Percentiles rank a stretch among this genome's conserved stretches.
Conservation (phyloP, 2,329 filamentous ascomycete species). For the Dactylellina drechsleri region DNA sequence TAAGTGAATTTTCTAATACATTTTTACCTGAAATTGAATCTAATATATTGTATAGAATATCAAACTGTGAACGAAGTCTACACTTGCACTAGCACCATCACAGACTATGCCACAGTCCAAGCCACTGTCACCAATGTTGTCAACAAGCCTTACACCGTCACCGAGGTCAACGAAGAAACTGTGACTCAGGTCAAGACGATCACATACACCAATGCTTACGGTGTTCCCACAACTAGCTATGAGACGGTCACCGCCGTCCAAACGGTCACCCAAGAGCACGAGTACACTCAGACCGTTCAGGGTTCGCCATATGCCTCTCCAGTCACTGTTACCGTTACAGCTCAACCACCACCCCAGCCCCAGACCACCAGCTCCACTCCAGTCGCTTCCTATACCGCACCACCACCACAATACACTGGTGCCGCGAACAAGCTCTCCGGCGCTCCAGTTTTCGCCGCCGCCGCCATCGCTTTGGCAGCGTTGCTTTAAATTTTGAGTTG, state of each 20-base stretch:
- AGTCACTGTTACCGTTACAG: neutral
- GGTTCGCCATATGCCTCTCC: neutral
- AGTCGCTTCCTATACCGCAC: slow-evolving; percentile 14
- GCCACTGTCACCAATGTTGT: slow-evolving; percentile 21
- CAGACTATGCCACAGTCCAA: slow-evolving; percentile 13
- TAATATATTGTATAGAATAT: slow-evolving; percentile 18
- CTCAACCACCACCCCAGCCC: slow-evolving; percentile 3
- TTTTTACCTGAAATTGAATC: neutral
- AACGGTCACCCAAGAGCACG: slow-evolving; percentile 28
- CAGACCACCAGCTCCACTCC: slow-evolving; percentile 14
- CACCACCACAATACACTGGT: slow-evolving; percentile 37
- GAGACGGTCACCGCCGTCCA: slow-evolving; percentile 33
- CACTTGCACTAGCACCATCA: slow-evolving; percentile 6
- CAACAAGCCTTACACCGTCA: slow-evolving; percentile 25
- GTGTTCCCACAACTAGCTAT: slow-evolving; percentile 28
- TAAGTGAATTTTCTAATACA: neutral
- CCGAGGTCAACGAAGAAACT: slow-evolving; percentile 22
- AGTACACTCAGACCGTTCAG: slow-evolving; percentile 15
- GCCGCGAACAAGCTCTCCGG: slow-evolving; percentile 38
- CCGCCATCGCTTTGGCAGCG: slow-evolving; percentile 17
- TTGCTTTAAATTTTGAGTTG: slow-evolving; percentile 25
- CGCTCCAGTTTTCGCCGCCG: slow-evolving; percentile 25
- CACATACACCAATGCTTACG: slow-evolving; percentile 31
- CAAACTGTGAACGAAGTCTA: slow-evolving; percentile 37
- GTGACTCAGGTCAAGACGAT: slow-evolving; percentile 26